Evolutionary conservation across 768 basidiomycete genomes (phyloP), one percentile per base, ranked within the genome.

Genomic region (Tephrocybe sp.): DNA sequence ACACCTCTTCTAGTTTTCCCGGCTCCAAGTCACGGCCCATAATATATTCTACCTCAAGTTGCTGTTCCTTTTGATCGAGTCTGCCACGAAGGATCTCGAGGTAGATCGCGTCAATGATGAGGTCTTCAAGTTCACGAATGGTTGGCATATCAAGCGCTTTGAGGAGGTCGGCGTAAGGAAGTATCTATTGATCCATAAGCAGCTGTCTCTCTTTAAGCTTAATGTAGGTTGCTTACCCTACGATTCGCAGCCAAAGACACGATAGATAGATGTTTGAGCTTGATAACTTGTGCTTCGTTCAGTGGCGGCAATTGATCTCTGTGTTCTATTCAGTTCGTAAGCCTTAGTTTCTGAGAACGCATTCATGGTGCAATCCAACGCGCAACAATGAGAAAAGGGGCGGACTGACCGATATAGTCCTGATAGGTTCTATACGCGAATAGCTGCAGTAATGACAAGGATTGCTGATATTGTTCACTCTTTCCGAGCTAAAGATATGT

Each of bases 251-350:
- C 90, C 33, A 96, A 78, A 0, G 92, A 82, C 31, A 94, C 90
- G 52, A 98, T 84, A 3, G 95, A 88, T 14, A 99, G 83, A 63
- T 96, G 92, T 71, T 92, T 97, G 12, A 99, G 79, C 68, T 99
- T 99, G 34, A 75, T 83, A 5, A 81, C 79, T 62, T 98, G 96
- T 0, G 84, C 79, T 5, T 73, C 64, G 53, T 85, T 87, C 30
- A 96, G 69, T 0, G 82, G 63, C 0, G 95, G 92, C 23, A 88
- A 75, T 0, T 71, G 55, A 41, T 80, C 75, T 65, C 85, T 82
- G 66, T 85, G 76, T 51, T 80, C 92, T 94, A 62, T 35, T 53
- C 10, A 22, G 48, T n/a, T n/a, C n/a, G 52, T 30, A 20, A 8
- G 14, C 5, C 17, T 22, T 4, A 31, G 19, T 20, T 49, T 6